A percentile compares a stretch with the other conserved stretches of the same genome.
Conservation (phyloP, 179 eudicot species). For the Beta corolliflora region DNA sequence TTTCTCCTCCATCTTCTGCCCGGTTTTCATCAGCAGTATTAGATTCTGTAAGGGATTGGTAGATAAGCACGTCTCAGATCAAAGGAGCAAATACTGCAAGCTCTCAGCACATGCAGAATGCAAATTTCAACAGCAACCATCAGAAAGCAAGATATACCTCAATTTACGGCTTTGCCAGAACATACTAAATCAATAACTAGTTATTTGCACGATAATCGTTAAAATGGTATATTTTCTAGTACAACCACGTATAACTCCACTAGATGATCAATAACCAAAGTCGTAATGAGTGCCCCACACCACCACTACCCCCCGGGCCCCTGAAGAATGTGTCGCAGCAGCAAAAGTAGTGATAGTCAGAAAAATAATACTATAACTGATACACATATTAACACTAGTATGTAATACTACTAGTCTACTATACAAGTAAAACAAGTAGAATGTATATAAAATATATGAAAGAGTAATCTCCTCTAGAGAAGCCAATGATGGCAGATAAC, state of each 20-base stretch:
- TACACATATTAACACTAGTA: not conserved
- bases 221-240: not conserved
- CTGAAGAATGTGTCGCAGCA: not conserved
- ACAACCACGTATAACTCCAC: not conserved
- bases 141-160: not conserved
- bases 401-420: not conserved
- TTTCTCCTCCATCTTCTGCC: slow-evolving; percentile 48
- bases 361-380: not conserved
- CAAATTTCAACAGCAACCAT: not conserved
- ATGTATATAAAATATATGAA: not conserved
- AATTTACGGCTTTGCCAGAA: not conserved
- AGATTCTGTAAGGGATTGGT: slow-evolving; percentile 44
- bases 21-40: slow-evolving; percentile 43
- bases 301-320: not conserved
- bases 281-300: not conserved
- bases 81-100: not conserved
- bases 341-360: not conserved
- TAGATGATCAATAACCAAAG: not conserved
- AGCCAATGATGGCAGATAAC: not conserved
- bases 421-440: not conserved
- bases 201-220: not conserved
- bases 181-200: not conserved
- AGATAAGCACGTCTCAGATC: not conserved
- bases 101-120: not conserved
- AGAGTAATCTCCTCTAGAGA: not conserved